These are phyloP conservation scores for Diplocarpon mali DNA, from an alignment of 2,329 filamentous ascomycete species.

Conservation along the genomic window DNA sequence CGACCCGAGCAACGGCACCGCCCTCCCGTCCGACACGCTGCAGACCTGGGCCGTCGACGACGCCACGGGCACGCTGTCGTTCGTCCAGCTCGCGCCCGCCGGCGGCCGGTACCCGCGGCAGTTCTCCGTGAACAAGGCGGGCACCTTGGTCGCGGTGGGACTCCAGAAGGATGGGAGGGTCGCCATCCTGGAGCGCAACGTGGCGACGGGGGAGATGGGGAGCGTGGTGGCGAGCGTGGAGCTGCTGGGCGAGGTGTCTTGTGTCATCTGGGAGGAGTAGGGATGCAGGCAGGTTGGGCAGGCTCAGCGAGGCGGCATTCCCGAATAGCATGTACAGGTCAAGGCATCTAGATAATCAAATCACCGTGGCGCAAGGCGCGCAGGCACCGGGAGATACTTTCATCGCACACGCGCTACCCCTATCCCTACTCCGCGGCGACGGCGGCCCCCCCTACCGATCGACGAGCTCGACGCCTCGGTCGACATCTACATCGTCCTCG, in stretches of 20 bases:
- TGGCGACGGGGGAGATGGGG: constrained; percentile 31
- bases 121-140: constrained; percentile 36
- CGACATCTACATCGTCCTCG: constrained; percentile 35
- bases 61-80: constrained; percentile 32
- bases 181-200: constrained; percentile 32
- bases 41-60: constrained; percentile 47
- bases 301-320: not conserved
- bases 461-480: constrained; percentile 33
- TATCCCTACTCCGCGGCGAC: not conserved
- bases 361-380: no score
- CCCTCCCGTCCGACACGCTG: constrained; percentile 50
- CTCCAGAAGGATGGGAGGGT: constrained; percentile 33
- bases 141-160: constrained; percentile 34
- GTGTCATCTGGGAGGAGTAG: constrained; percentile 26
- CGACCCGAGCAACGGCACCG: constrained; percentile 32
- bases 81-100: constrained; percentile 33
- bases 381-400: no score
- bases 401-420: no score
- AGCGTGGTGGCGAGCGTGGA: constrained; percentile 20
- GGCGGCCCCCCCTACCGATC: no score
- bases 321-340: not conserved
- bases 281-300: no score
- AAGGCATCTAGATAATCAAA: no score
- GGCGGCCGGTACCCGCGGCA: constrained; percentile 36
- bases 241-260: constrained; percentile 19